These are phyloP conservation scores for Acacia pycnantha DNA, from an alignment of 331 rosid genomes.

Conservation along the genomic window DNA sequence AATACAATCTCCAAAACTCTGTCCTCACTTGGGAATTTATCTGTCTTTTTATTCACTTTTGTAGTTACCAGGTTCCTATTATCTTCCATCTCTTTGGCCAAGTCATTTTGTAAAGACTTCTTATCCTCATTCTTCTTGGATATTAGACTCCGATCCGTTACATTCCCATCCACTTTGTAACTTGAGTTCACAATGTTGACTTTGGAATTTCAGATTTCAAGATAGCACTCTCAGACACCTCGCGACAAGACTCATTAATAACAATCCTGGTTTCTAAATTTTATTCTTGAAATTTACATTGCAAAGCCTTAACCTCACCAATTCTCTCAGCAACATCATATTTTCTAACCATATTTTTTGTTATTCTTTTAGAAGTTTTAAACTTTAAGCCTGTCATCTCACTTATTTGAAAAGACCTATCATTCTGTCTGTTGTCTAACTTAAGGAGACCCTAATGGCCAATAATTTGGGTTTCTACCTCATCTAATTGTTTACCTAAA, in stretches of 20 bases:
- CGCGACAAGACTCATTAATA: slow-evolving; percentile 5
- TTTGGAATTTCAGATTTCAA: slow-evolving; percentile 33
- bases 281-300: slow-evolving; percentile 25
- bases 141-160: too few species aligned
- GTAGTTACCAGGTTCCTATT: slow-evolving; percentile 35
- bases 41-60: slow-evolving; percentile 29
- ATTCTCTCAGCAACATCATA: slow-evolving; percentile 23
- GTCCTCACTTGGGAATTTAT: slow-evolving; percentile 53
- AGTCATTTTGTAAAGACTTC: too few species aligned
- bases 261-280: neutral
- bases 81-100: too few species aligned
- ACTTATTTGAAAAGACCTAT: slow-evolving; percentile 1
- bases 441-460: slow-evolving; percentile 26
- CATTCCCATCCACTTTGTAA: too few species aligned
- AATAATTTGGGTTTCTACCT: slow-evolving; percentile 29
- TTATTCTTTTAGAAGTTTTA: slow-evolving; percentile 15
- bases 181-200: slow-evolving; percentile 23
- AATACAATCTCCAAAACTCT: slow-evolving; percentile 68
- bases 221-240: neutral
- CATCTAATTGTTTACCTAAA: slow-evolving; percentile 36
- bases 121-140: too few species aligned
- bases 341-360: slow-evolving; percentile 19
- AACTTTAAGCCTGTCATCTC: slow-evolving; percentile 16
- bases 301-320: slow-evolving; percentile 26
- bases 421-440: slow-evolving; percentile 23